Evolutionary conservation across 371 early-diverging fungal species (phyloP), one percentile per base, ranked within the genome.

Genomic region (Rhizopus delemar): DNA sequence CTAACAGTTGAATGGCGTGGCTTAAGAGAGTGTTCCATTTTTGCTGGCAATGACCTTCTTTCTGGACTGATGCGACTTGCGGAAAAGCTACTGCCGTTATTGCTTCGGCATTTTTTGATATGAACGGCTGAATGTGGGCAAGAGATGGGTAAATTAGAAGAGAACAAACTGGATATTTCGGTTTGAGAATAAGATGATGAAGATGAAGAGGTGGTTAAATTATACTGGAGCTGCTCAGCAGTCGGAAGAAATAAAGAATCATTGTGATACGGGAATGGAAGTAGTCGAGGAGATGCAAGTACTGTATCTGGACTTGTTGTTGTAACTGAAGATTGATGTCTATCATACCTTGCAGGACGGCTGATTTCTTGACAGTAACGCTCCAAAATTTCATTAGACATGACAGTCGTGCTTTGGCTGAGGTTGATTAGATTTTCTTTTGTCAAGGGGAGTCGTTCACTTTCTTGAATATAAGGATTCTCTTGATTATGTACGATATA

Each of bases 211-310:
- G 46, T 35, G 0, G 28, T 4, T 8, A 46, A 33, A n/a, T 54
- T 48, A 11, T 58, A 63, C 38, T 62, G 65, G 3, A 57, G 55
- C 33, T 62, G 53, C 57, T 71, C 72, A 22, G 66, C 71, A 11
- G 70, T 62, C 16, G 78, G 74, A 35, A 74, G 59, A 35, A 77
- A 72, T 28, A 66, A 55, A 4, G 68, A 66, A 41, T 74, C 78
- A 41, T 77, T 77, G 57, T 77, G 78, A 53, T 77, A 77, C 16
- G 78, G 78, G 49, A 77, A 77, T 8, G 74, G 66, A 8, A 74
- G 56, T 59, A 60, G 3, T 32, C 63, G 53, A 33, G 72, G 72
- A 2, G 72, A 63, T 53, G 60, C 66, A 49, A 70, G 58, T 9
- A 70, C 60, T 12, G 46, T 22, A 49, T 70, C 70, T 22, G 48